These are phyloP conservation scores for Monosporascus sp. DNA, from an alignment of 2,329 filamentous ascomycete species.

Conservation along the genomic window DNA sequence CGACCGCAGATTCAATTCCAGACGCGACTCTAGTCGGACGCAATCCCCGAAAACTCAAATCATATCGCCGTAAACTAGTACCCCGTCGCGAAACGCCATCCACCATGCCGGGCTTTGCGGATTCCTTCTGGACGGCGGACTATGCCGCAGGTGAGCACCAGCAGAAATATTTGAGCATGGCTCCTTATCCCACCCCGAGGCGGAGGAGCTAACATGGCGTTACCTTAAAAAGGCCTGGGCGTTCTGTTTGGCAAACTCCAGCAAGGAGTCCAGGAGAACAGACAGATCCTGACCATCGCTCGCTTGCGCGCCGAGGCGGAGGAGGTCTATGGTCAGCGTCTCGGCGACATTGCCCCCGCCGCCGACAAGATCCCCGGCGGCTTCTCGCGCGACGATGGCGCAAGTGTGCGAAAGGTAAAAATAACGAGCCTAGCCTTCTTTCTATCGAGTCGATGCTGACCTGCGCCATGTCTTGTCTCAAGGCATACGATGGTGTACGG, in stretches of 20 bases:
- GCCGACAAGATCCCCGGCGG: conserved; percentile 79
- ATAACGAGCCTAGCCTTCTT: conserved; percentile 14
- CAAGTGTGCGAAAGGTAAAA: conserved; percentile 84
- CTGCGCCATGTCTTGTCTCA: conserved; percentile 2
- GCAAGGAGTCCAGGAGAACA: conserved; percentile 91
- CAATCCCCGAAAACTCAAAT: not conserved
- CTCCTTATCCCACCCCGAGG: not conserved
- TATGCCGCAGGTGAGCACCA: conserved; percentile 76
- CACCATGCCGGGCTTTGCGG: conserved; percentile 81
- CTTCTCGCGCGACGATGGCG: conserved; percentile 88
- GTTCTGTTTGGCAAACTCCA: conserved; percentile 96
- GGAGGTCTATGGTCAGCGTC: conserved; percentile 75
- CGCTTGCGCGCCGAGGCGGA: conserved; percentile 94
- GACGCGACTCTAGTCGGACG: not conserved
- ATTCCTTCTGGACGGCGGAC: conserved; percentile 97
- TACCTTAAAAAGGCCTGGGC: conserved; percentile 60
- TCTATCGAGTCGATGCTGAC: conserved; percentile 1
- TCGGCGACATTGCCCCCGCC: conserved; percentile 75
- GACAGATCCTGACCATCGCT: conserved; percentile 86
- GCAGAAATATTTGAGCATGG: not conserved
- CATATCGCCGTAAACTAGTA: not conserved
- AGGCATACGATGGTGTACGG: conserved; percentile 93
- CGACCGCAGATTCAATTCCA: not conserved
- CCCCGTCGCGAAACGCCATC: not conserved
- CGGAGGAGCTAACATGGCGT: not conserved